A percentile compares a stretch with the other conserved stretches of the same genome.
These are phyloP conservation scores for Backusella mclennaniae DNA, from an alignment of 192 early-diverging fungal species.

Conservation along the genomic window DNA sequence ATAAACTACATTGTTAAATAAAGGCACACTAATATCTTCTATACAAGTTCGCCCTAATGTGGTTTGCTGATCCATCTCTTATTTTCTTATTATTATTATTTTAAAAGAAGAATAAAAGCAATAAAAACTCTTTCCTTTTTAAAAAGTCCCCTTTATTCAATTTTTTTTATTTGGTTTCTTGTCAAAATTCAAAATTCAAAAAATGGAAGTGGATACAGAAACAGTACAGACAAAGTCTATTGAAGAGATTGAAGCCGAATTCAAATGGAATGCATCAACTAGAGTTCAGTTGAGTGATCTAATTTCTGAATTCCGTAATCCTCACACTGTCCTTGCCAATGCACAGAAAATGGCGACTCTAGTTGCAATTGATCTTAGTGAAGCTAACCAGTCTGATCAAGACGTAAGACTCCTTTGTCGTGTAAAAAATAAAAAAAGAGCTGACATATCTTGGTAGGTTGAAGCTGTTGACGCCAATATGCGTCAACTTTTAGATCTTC, in stretches of 20 bases:
- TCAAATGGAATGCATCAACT: neutral
- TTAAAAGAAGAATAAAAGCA: neutral
- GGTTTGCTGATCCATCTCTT: neutral
- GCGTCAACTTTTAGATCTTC: slow-evolving; percentile 18
- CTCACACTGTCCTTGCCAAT: neutral
- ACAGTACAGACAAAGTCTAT: neutral
- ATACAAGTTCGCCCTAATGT: neutral
- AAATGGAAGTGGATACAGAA: neutral
- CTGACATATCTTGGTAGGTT: neutral
- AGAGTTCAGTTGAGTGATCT: neutral
- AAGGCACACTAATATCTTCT: neutral
- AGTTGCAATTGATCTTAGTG: neutral
- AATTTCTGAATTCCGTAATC: neutral
- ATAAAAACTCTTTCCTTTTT: neutral
- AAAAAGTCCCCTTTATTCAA: neutral
- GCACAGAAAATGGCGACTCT: neutral
- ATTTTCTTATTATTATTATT: neutral
- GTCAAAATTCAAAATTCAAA: neutral
- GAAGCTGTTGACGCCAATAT: slow-evolving; percentile 5
- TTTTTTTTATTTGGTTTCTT: neutral
- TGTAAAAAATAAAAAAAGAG: neutral
- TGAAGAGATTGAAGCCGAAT: slow-evolving; percentile 1
- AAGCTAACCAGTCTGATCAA: neutral
- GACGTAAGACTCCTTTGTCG: neutral
- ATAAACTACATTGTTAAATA: slow-evolving; percentile 3